phyloP scores from a whole-genome alignment of 2,329 filamentous ascomycete species.

The Microascus cirrosus region DNA sequence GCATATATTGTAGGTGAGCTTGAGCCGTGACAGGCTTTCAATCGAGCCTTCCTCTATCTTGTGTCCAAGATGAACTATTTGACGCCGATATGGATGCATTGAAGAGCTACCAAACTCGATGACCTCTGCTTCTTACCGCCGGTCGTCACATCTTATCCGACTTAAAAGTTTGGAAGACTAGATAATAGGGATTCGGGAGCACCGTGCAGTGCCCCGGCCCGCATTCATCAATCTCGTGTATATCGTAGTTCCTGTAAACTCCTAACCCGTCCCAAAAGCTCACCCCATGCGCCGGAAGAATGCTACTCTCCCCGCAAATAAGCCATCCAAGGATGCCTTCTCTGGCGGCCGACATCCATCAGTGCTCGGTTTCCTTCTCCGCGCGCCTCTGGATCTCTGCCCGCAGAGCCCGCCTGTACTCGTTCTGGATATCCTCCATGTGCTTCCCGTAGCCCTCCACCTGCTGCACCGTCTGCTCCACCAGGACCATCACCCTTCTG shows the following conservation, averaged over 20 bases:
- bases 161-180: not conserved
- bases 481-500: conserved; percentile 2
- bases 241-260: not conserved
- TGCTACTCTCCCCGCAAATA: no score
- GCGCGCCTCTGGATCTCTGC: not conserved
- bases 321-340: not conserved
- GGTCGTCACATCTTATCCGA: conserved; percentile 48
- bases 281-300: not conserved
- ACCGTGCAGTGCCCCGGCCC: no score
- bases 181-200: no score
- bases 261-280: not conserved
- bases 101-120: conserved; percentile 46
- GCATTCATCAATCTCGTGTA: not conserved
- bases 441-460: conserved; percentile 7
- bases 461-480: conserved; percentile 5
- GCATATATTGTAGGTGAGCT: conserved; percentile 65
- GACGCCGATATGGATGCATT: conserved; percentile 63
- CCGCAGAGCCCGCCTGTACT: not conserved
- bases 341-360: not conserved
- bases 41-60: conserved; percentile 65
- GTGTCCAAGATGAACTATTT: conserved; percentile 47
- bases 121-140: conserved; percentile 62
- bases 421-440: not conserved
- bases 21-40: conserved; percentile 34
- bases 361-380: not conserved